phyloP scores from a whole-genome alignment of 2,329 filamentous ascomycete species.

The Epichloe elymi region DNA sequence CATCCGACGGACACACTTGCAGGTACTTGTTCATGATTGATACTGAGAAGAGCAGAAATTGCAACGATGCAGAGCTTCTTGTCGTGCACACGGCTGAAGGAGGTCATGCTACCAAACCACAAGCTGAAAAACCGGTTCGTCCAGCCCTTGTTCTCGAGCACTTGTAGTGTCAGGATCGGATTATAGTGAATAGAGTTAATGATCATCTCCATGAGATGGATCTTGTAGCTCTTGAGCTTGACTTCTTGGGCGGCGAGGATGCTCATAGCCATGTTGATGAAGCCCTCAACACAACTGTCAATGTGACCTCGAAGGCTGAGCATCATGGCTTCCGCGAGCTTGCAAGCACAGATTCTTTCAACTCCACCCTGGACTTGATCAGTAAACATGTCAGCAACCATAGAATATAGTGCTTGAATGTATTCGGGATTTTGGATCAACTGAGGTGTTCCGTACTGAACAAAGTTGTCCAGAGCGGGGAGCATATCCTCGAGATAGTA shows the following conservation, averaged over 20 bases:
- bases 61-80: constrained; percentile 97
- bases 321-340: constrained; percentile 94
- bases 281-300: constrained; percentile 77
- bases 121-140: constrained; percentile 98
- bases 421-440: constrained; percentile 76
- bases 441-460: constrained; percentile 76
- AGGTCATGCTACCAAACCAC: constrained; percentile 94
- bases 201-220: constrained; percentile 97
- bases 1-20: constrained; percentile 89
- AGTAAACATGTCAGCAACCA: constrained; percentile 90
- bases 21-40: constrained; percentile 72
- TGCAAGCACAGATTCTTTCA: constrained; percentile 93
- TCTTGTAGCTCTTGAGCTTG: constrained; percentile 85
- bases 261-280: constrained; percentile 79
- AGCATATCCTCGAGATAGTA: constrained; percentile 98
- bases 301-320: constrained; percentile 80
- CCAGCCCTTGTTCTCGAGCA: constrained; percentile 85
- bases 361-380: constrained; percentile 88
- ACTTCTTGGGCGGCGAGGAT: constrained; percentile 63
- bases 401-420: constrained; percentile 75
- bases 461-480: constrained; percentile 93
- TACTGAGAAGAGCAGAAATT: constrained; percentile 70
- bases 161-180: constrained; percentile 67
- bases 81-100: constrained; percentile 88
- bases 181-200: constrained; percentile 99